These are phyloP conservation scores for Auriscalpium vulgare DNA, from an alignment of 768 basidiomycete species.

Conservation along the genomic window DNA sequence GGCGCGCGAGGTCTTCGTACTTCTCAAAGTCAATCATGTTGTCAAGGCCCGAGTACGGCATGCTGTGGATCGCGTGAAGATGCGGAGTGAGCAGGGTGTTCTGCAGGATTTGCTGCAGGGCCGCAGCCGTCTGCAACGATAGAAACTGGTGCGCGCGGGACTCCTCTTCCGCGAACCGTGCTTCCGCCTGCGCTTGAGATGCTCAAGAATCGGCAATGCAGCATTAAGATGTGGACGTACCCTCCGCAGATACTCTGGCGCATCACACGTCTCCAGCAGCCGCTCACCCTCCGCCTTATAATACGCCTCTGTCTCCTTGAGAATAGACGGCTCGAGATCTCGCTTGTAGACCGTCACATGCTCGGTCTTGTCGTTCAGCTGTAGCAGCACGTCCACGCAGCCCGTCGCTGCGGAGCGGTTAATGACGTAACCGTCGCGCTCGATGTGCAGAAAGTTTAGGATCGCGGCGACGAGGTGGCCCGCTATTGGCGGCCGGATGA, in stretches of 20 bases:
- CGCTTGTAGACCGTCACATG: slow-evolving; percentile 66
- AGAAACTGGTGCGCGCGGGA: slow-evolving; percentile 83
- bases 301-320: slow-evolving; percentile 71
- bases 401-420: slow-evolving; percentile 87
- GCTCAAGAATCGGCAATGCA: neutral
- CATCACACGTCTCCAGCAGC: slow-evolving; percentile 67
- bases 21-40: slow-evolving; percentile 80
- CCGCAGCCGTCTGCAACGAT: slow-evolving; percentile 58
- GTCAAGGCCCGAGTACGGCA: slow-evolving; percentile 80
- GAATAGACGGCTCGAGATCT: slow-evolving; percentile 76
- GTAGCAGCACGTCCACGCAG: slow-evolving; percentile 77
- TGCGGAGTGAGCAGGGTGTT: slow-evolving; percentile 72
- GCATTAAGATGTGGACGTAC: slow-evolving; percentile 37
- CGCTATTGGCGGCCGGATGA: slow-evolving; percentile 75
- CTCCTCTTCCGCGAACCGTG: slow-evolving; percentile 75
- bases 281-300: slow-evolving; percentile 69
- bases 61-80: slow-evolving; percentile 62
- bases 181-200: slow-evolving; percentile 53
- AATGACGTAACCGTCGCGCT: slow-evolving; percentile 86
- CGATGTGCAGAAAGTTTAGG: slow-evolving; percentile 79
- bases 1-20: slow-evolving; percentile 62
- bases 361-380: slow-evolving; percentile 45
- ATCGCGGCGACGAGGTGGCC: slow-evolving; percentile 77
- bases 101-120: slow-evolving; percentile 71
- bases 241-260: slow-evolving; percentile 70